phyloP scores from a whole-genome alignment of 257 asterid genomes.

The Solanum lycopersicoides region DNA sequence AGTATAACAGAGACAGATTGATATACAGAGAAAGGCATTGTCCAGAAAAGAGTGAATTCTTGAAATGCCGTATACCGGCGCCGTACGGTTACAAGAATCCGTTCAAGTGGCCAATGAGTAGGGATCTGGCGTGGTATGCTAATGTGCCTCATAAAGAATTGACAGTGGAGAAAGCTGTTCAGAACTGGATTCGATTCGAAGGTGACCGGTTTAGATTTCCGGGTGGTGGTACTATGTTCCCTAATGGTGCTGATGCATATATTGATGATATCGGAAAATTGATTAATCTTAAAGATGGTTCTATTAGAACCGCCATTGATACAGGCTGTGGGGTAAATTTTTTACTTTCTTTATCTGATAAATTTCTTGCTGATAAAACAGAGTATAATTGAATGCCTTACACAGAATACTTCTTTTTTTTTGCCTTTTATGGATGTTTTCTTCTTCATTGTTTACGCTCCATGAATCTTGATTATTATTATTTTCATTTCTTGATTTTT shows the following conservation, averaged over 20 bases:
- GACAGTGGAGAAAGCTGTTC: slow-evolving; percentile 83
- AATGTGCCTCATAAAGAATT: slow-evolving; percentile 78
- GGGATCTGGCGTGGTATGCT: slow-evolving; percentile 81
- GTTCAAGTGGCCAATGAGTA: slow-evolving; percentile 66
- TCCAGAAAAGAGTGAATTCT: slow-evolving; percentile 34
- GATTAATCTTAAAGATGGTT: slow-evolving; percentile 62
- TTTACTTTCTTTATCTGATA: background rate
- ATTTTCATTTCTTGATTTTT: background rate
- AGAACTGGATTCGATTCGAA: slow-evolving; percentile 77
- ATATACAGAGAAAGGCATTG: slow-evolving; percentile 77
- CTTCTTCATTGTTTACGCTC: background rate
- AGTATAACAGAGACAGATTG: slow-evolving; percentile 31
- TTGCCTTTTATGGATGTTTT: background rate
- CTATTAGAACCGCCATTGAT: slow-evolving; percentile 79
- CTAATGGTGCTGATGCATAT: slow-evolving; percentile 64
- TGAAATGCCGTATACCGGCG: slow-evolving; percentile 69
- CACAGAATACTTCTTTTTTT: background rate
- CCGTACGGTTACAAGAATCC: slow-evolving; percentile 66
- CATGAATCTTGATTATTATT: background rate
- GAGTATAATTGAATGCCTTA: background rate
- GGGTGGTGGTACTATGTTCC: slow-evolving; percentile 94
- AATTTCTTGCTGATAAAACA: background rate
- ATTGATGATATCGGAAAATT: slow-evolving; percentile 65
- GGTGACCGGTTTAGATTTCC: slow-evolving; percentile 74
- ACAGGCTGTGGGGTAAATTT: slow-evolving; percentile 89